phyloP scores from a whole-genome alignment of 805 yeast genomes.

The Debaryomyces castellii region DNA sequence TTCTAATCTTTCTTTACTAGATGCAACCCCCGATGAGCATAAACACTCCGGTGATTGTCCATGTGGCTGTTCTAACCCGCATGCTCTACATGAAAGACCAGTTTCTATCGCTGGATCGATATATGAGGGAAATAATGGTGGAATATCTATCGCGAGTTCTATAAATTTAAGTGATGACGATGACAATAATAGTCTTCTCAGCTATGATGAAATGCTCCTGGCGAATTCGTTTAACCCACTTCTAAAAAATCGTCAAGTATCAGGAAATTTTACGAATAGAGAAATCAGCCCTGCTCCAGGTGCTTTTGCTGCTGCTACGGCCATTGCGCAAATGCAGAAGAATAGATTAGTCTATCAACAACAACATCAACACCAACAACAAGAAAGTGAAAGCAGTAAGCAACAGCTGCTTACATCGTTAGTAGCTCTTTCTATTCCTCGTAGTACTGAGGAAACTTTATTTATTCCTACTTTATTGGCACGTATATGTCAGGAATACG shows the following conservation, averaged over 20 bases:
- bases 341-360: conserved; percentile 14
- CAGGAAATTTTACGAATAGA: conserved; percentile 11
- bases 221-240: conserved; percentile 10
- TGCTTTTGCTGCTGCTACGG: conserved; percentile 62
- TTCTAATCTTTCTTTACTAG: conserved; percentile 11
- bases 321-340: conserved; percentile 55
- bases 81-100: conserved; percentile 59
- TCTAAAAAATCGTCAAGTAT: conserved; percentile 8
- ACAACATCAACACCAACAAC: conserved; percentile 18
- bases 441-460: conserved; percentile 76
- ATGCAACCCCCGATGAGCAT: conserved; percentile 17
- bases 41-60: conserved; percentile 45
- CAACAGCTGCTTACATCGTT: conserved; percentile 38
- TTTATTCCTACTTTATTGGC: conserved; percentile 73
- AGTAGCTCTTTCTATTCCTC: conserved; percentile 72
- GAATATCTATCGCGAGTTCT: conserved; percentile 32
- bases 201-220: conserved; percentile 25
- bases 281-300: conserved; percentile 77
- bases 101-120: conserved; percentile 66
- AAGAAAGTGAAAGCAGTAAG: conserved; percentile 25
- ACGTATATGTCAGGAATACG: conserved; percentile 66
- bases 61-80: conserved; percentile 57
- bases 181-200: conserved; percentile 30
- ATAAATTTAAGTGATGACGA: conserved; percentile 49
- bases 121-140: conserved; percentile 35